These are phyloP conservation scores for Aureobasidium uvarum DNA, from an alignment of 2,329 filamentous ascomycete species.

Conservation along the genomic window DNA sequence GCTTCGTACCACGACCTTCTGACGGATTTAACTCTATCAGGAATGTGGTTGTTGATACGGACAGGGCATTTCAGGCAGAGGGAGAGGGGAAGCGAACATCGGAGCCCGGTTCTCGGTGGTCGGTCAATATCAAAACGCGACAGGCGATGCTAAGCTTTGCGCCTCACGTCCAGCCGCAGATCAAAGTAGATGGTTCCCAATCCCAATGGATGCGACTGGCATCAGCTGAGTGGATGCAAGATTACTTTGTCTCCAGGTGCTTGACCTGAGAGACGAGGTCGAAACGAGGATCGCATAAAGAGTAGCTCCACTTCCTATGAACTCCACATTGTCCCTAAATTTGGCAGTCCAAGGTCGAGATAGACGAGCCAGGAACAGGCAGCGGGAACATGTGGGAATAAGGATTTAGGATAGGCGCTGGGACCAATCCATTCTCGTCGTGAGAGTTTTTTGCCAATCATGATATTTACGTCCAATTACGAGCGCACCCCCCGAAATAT, in stretches of 20 bases:
- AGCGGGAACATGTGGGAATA: constrained; percentile 23
- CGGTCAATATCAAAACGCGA: constrained; percentile 15
- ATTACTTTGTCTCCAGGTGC: not conserved
- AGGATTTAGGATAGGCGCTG: not conserved
- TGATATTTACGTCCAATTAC: not conserved
- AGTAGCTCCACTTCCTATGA: not conserved
- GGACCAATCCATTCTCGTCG: constrained; percentile 19
- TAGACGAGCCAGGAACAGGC: constrained; percentile 1
- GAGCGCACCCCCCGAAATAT: not conserved
- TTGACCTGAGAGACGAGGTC: not conserved
- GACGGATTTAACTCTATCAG: not conserved
- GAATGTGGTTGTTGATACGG: not conserved
- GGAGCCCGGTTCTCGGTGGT: not conserved
- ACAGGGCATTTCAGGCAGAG: not conserved
- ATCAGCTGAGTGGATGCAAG: too few species aligned
- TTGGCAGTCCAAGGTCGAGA: constrained; percentile 1
- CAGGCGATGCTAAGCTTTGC: constrained; percentile 16
- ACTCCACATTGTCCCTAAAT: not conserved
- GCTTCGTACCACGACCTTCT: not conserved
- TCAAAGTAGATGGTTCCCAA: not conserved
- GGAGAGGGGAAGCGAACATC: not conserved
- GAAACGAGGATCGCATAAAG: not conserved
- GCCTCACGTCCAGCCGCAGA: constrained; percentile 14
- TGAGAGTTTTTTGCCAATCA: constrained; percentile 18
- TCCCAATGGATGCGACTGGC: too few species aligned